Base-by-base conservation (phyloP, 257 asterid species). In the Buddleja alternifolia region DNA sequence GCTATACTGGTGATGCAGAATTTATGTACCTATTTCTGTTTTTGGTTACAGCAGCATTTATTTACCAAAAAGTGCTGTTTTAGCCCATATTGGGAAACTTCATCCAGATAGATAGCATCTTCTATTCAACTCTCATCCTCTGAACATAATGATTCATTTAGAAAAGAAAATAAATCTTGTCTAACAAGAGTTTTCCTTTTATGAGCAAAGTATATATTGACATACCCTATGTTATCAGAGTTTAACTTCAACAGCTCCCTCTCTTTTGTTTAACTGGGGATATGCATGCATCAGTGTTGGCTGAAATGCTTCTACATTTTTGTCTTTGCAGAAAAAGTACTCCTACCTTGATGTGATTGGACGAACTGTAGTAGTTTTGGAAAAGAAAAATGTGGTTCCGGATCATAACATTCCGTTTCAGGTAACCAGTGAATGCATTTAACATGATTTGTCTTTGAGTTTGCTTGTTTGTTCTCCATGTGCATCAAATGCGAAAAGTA, bases 331-430 rank as follows among this genome's bases (percentile, higher is more conserved):
- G 99, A 91, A 58, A 60, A 94, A 89, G 82, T 83, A 85, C 79
- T 91, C 99, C 5, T 94, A 94, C 83, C 99, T 94, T 73, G 99
- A 94, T 77, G 86, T 94, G 67, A 74, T 86, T 74, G 99, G 99
- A 73, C 85, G 99, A 79, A 86, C 97, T 42, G 99, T 94, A 64
- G 81, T 94, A 59, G 99, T 94, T 76, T 78, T 91, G 78, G 95
- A 87, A 71, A 94, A 89, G 86, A 81, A 67, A 63, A 94, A 94
- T 73, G 93, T 94, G 40, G 97, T 89, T 76, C 97, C 97, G 61
- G 99, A 94, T 73, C 97, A 94, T 77, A 86, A 89, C 73, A 63
- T 82, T 79, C 92, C 88, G 71, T 89, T 94, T 86, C 99, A 91
- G 99, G 99, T 94, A 85, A 81, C 67, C 51, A 58, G 34, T 51